Evolutionary conservation across 768 basidiomycete species (phyloP).

Genomic region (Thelephora ganbajun): DNA sequence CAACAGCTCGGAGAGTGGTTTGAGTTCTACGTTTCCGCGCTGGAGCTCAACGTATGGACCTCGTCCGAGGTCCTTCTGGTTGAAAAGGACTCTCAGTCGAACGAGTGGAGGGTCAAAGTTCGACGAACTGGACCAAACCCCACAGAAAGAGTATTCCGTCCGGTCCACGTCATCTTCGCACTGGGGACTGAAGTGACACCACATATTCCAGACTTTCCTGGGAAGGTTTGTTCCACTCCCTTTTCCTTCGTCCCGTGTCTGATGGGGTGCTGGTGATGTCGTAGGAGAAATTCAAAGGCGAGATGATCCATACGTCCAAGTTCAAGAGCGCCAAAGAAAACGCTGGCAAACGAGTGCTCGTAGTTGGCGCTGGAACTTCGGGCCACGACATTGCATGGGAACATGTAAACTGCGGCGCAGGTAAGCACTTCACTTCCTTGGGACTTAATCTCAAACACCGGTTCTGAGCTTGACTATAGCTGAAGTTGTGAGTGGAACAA

Average conservation of each 20-base stretch:
- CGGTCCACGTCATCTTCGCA: slow-evolving; percentile 42
- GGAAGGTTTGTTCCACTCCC: slow-evolving; percentile 18
- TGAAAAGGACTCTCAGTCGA: slow-evolving; percentile 21
- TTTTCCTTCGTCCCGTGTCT: background rate
- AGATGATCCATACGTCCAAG: slow-evolving; percentile 34
- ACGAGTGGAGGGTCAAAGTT: slow-evolving; percentile 33
- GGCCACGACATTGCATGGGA: slow-evolving; percentile 16
- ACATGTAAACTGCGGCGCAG: background rate
- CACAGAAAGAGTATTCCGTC: slow-evolving; percentile 21
- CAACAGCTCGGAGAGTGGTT: slow-evolving; percentile 51
- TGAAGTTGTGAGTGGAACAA: background rate
- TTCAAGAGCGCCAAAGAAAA: slow-evolving; percentile 35
- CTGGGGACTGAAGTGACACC: slow-evolving; percentile 36
- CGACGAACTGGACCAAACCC: slow-evolving; percentile 14
- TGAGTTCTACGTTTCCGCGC: slow-evolving; percentile 41
- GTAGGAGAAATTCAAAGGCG: slow-evolving; percentile 36
- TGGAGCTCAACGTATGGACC: slow-evolving; percentile 56
- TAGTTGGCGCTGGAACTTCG: slow-evolving; percentile 51
- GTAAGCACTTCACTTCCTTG: background rate
- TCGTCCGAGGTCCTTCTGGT: slow-evolving; percentile 28
- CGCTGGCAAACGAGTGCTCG: slow-evolving; percentile 27
- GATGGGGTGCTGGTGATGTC: background rate
- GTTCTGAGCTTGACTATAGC: background rate
- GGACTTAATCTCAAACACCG: background rate
- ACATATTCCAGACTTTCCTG: slow-evolving; percentile 30